phyloP scores from a whole-genome alignment of 495 filamentous ascomycete genomes.

The Aspergillus affinis region DNA sequence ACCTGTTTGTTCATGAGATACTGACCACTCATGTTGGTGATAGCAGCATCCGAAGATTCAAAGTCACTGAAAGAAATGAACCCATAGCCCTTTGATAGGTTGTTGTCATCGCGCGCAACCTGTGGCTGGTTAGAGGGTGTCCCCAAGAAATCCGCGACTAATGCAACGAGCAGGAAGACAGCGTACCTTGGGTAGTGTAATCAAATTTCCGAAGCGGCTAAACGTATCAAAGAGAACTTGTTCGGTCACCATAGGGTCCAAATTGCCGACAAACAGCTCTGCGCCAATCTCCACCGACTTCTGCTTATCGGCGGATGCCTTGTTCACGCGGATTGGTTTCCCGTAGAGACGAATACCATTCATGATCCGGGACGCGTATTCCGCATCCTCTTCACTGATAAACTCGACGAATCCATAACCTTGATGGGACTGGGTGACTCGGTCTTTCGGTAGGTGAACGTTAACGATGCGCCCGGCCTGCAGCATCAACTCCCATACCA shows the following conservation, averaged over 20 bases:
- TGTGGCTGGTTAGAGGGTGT: conserved; percentile 21
- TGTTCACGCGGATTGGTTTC: conserved; percentile 96
- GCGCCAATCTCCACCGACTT: conserved; percentile 94
- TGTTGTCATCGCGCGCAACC: conserved; percentile 89
- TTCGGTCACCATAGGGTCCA: conserved; percentile 93
- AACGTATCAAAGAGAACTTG: conserved; percentile 98
- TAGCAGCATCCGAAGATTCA: conserved; percentile 90
- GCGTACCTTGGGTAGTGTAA: conserved; percentile 75
- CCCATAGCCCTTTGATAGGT: conserved; percentile 92
- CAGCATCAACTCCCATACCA: conserved; percentile 97
- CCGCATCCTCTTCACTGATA: conserved; percentile 91
- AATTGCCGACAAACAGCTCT: conserved; percentile 94
- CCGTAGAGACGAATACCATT: conserved; percentile 92
- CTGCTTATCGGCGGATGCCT: conserved; percentile 93
- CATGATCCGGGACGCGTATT: conserved; percentile 96
- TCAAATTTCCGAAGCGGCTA: conserved; percentile 82
- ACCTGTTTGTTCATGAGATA: conserved; percentile 96
- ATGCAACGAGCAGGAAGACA: no score
- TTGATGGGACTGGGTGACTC: conserved; percentile 93
- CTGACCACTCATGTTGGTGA: conserved; percentile 92
- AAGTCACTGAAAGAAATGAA: conserved; percentile 95
- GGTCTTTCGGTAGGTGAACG: conserved; percentile 95
- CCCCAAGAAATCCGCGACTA: no score
- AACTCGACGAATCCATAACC: conserved; percentile 99
- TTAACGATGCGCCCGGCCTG: conserved; percentile 96